Base-by-base conservation (phyloP, 1,284 basidiomycete genomes). In the Trichosporon asahii region DNA sequence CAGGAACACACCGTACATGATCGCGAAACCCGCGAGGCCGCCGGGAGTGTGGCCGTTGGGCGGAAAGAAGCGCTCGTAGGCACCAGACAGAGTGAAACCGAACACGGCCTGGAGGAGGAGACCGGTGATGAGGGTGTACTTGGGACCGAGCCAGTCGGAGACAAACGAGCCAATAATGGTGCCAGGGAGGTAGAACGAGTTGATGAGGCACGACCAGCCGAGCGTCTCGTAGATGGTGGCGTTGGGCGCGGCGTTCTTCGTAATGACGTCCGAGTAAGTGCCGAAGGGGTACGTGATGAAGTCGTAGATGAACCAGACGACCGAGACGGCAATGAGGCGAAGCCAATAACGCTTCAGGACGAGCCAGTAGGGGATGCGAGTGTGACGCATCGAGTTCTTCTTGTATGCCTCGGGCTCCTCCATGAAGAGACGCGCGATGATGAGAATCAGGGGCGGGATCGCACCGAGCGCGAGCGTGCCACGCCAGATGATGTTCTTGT, bases 361-460 rank as follows among this genome's bases (percentile, higher is more conserved):
- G 37, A 98, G 86, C 79, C 83, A 76, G 82, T 95, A 96, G 49
- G 79, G 79, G 68, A 80, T 87, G 23, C 76, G 75, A 9, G 88
- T 86, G 70, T 88, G 81, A 72, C 88, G 91, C 90, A 98, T 96
- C 0, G 90, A 72, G 73, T 78, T 72, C 66, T 74, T 73, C 66
- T 70, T 81, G 37, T 83, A 85, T 29, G 84, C 79, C 37, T 86
- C 86, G 72, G 85, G 84, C 82, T 97, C 93, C 35, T 89, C 85
- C 91, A 97, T 95, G 72, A 86, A 87, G 70, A 93, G 79, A 74
- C 95, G 93, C 92, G 94, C 96, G 66, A 94, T 79, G 77, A 96
- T 88, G 49, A 96, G 69, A 46, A 88, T 85, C 8, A 90, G 75
- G 3, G 95, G 94, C 27, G 94, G 93, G 66, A 97, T 82, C 53